Base-by-base conservation (phyloP, 192 early-diverging fungal genomes). In the Coemansia javaensis region DNA sequence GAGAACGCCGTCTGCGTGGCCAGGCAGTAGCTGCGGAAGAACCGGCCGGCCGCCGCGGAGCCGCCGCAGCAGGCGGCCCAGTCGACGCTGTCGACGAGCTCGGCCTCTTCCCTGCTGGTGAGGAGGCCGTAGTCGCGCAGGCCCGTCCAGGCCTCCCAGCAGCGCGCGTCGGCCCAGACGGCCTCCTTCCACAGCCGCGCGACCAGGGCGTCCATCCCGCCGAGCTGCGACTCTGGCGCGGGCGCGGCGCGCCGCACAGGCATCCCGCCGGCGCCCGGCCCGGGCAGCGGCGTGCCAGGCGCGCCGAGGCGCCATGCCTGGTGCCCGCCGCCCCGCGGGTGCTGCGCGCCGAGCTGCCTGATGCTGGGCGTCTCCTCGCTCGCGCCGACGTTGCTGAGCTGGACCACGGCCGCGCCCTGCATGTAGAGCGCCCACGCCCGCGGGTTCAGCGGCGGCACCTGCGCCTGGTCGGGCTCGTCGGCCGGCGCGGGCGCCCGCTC, bases 81-180 rank as follows among this genome's bases (percentile, higher is more conserved):
- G 25, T 75, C 66, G 4, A 64, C 32, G 13, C 38, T 23, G 2
- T 24, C 18, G 28, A 75, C 48, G 20, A 75, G 50, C 25, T 32
- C 33, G 0, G 36, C 17, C 20, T 75, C 72, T 24, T 68, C 72
- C 9, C 50, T 32, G 28, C 44, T 27, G 0, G 72, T 68, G 28
- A 75, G 52, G 40, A 75, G 35, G 3, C 73, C 73, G 23, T 69
- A 46, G 30, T 65, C 64, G n/a, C 66, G 48, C n/a, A 75, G 39
- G 1, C 65, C 64, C 1, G 66, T 48, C 73, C 73, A 75, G 11
- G 73, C 73, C 47, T 75, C 73, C 73, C 73, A 75, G 45, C 73
- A 75, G 31, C 73, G 66, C 10, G 66, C 47, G 22, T 75, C 73
- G 4, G 40, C 37, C 1, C 46, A 47, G 7, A 69, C 5, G 7